phyloP scores from a whole-genome alignment of 106 monocot genomes.

The Phalaenopsis equestris region DNA sequence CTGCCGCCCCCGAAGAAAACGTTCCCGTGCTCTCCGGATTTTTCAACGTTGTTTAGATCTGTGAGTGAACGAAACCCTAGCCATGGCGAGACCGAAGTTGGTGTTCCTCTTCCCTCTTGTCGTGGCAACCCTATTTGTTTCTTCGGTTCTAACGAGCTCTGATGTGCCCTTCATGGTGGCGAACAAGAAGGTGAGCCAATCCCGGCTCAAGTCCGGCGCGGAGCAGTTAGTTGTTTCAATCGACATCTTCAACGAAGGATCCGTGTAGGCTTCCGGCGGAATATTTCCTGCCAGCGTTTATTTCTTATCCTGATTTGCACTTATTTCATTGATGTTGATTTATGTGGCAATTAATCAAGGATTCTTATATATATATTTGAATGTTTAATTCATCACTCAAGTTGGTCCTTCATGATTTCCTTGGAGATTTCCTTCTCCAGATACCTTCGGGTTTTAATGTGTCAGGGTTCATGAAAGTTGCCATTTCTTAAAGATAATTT shows the following conservation, averaged over 20 bases:
- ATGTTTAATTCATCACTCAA: neutral
- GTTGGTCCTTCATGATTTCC: neutral
- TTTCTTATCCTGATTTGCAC: neutral
- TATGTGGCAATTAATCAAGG: neutral
- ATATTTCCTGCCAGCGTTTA: neutral
- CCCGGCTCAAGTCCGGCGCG: slow-evolving; percentile 66
- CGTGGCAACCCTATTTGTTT: neutral
- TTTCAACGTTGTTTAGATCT: slow-evolving; percentile 1
- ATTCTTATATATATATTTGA: neutral
- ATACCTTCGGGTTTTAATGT: neutral
- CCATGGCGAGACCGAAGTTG: slow-evolving; percentile 30
- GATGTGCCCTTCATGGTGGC: slow-evolving; percentile 80
- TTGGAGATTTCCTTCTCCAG: neutral
- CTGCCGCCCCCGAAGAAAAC: neutral
- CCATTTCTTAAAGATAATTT: neutral
- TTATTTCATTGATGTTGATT: neutral
- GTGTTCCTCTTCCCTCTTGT: slow-evolving; percentile 14
- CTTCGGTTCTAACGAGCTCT: slow-evolving; percentile 26
- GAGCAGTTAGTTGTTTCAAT: slow-evolving; percentile 79
- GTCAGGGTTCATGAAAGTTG: neutral
- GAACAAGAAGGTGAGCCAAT: slow-evolving; percentile 76
- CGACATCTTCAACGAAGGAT: slow-evolving; percentile 95
- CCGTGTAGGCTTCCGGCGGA: slow-evolving; percentile 42
- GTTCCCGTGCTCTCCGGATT: neutral
- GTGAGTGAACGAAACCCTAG: slow-evolving; percentile 10